Percentiles rank a stretch among this genome's conserved stretches.
Conservation (phyloP, 176 grass and related monocot species). For the Aechmea fasciata region DNA sequence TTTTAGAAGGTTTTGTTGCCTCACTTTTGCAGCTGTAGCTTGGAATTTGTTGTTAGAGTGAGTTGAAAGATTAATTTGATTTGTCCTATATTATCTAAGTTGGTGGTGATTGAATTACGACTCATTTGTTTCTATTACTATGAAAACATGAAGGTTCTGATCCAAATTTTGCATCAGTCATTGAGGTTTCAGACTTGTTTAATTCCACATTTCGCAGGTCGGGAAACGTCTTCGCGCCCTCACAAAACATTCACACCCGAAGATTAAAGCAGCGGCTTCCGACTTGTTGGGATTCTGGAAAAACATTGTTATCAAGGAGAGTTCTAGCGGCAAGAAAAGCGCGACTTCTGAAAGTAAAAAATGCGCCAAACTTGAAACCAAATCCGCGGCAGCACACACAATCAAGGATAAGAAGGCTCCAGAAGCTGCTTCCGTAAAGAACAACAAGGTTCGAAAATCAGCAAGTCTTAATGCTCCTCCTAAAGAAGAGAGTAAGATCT, state of each 20-base stretch:
- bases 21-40: too few species aligned
- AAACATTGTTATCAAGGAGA: conserved; percentile 74
- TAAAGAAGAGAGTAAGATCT: background rate
- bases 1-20: too few species aligned
- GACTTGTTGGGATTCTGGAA: conserved; percentile 79
- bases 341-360: conserved; percentile 32
- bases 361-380: conserved; percentile 20
- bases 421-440: conserved; percentile 6
- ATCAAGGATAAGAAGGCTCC: conserved; percentile 1
- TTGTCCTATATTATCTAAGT: too few species aligned
- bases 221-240: conserved; percentile 67
- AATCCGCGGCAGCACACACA: conserved; percentile 10
- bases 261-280: conserved; percentile 49
- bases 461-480: background rate
- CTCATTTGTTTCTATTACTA: too few species aligned
- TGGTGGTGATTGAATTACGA: too few species aligned
- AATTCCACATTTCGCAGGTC: conserved; percentile 42
- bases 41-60: too few species aligned
- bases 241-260: conserved; percentile 65
- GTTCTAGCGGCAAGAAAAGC: conserved; percentile 48
- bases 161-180: background rate
- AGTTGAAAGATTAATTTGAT: too few species aligned
- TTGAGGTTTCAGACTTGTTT: conserved; percentile 5
- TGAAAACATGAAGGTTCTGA: conserved; percentile 1
- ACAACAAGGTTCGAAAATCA: conserved; percentile 12